phyloP scores from a whole-genome alignment of 306 rosid genomes.

The Casuarina glauca region DNA sequence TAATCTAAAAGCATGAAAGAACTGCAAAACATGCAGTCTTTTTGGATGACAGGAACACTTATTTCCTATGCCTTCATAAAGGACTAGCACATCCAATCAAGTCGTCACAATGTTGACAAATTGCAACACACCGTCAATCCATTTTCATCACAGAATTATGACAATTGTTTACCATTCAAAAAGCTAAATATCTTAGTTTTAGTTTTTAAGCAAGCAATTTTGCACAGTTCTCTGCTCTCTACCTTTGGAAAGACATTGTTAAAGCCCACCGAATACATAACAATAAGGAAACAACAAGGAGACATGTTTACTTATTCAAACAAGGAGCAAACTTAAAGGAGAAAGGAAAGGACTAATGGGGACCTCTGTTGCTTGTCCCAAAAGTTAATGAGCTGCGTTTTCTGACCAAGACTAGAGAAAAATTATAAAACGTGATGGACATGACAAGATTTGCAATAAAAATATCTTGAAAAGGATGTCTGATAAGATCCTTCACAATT shows the following conservation, averaged over 20 bases:
- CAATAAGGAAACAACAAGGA: background rate
- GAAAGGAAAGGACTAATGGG: background rate
- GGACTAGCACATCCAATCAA: background rate
- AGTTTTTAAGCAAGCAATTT: background rate
- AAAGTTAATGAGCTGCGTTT: conserved; percentile 5
- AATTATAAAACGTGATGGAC: background rate
- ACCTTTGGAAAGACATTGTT: background rate
- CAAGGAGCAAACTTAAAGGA: background rate
- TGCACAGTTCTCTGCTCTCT: background rate
- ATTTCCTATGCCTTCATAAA: background rate
- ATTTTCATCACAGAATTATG: background rate
- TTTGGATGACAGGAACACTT: background rate
- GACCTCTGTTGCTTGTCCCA: background rate
- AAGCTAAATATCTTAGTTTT: background rate
- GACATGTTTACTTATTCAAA: background rate
- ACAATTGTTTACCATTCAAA: background rate
- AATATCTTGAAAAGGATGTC: background rate
- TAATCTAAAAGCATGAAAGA: background rate
- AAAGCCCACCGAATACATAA: background rate
- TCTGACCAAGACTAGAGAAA: conserved; percentile 1
- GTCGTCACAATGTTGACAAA: background rate
- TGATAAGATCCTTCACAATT: background rate
- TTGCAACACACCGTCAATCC: background rate
- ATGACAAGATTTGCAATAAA: background rate
- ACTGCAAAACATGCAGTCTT: no score